Evolutionary conservation across 768 basidiomycete genomes (phyloP).

Genomic region (Sporobolomyces phaffii): DNA sequence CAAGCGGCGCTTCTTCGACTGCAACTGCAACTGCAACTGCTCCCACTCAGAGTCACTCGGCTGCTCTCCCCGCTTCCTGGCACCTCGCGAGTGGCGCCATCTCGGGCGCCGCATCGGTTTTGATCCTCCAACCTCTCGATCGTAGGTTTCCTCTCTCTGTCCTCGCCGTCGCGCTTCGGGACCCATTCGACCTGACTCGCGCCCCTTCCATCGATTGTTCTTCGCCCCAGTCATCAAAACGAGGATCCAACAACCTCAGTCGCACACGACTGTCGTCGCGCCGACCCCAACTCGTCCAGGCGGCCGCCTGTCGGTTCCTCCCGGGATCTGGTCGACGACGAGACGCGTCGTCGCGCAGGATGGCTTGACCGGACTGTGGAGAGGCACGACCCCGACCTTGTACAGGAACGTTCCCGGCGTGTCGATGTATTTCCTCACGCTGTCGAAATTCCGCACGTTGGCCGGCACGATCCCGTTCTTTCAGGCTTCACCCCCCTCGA

Average conservation of each 20-base stretch:
- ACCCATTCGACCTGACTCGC: too few relatives aligned
- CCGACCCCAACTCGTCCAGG: not conserved
- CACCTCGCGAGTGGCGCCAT: constrained; percentile 31
- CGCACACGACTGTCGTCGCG: not conserved
- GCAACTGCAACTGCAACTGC: too few relatives aligned
- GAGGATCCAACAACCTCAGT: constrained; percentile 30
- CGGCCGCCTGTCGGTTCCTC: not conserved
- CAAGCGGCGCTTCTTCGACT: too few relatives aligned
- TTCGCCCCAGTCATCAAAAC: constrained; percentile 40
- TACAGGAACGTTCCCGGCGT: constrained; percentile 51
- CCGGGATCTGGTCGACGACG: constrained; percentile 21
- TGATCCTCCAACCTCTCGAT: constrained; percentile 37
- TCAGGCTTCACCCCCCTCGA: constrained; percentile 1
- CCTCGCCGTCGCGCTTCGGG: too few relatives aligned
- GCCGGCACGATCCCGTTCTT: constrained; percentile 46
- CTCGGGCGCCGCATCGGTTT: constrained; percentile 25
- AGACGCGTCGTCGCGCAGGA: constrained; percentile 20
- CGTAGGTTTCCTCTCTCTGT: constrained; percentile 5
- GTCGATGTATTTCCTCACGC: constrained; percentile 49
- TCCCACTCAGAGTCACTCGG: too few relatives aligned
- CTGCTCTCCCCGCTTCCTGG: constrained; percentile 29
- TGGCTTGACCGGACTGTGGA: constrained; percentile 28
- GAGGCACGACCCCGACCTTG: constrained; percentile 35
- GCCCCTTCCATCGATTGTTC: too few relatives aligned
- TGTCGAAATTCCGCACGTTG: constrained; percentile 45